phyloP scores from a whole-genome alignment of 306 rosid species.

The Cucumis hystrix region DNA sequence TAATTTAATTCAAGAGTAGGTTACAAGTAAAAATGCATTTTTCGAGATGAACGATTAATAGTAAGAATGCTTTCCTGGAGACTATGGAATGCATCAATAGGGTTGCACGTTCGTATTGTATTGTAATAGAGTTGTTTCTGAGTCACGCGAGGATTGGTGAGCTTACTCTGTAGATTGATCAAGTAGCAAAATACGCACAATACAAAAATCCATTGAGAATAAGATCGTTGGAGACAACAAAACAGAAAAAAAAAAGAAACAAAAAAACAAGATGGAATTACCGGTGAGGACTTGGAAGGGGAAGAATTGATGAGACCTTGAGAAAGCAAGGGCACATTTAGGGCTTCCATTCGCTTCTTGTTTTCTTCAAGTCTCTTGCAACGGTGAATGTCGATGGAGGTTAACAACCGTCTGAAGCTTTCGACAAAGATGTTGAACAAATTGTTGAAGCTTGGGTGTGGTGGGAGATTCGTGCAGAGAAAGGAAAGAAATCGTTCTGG shows the following conservation, averaged over 20 bases:
- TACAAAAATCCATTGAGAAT: background rate
- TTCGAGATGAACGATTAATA: background rate
- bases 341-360: slow-evolving; percentile 61
- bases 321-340: slow-evolving; percentile 49
- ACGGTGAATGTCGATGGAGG: no score
- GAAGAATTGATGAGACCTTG: slow-evolving; percentile 30
- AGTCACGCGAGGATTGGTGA: slow-evolving; percentile 22
- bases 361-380: slow-evolving; percentile 61
- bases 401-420: no score
- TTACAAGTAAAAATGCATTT: background rate
- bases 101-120: no score
- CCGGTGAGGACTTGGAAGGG: slow-evolving; percentile 24
- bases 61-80: no score
- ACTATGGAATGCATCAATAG: no score
- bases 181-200: background rate
- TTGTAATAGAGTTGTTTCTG: slow-evolving; percentile 31
- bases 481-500: no score
- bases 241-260: background rate
- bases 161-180: slow-evolving; percentile 27
- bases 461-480: no score
- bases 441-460: no score
- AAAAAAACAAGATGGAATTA: background rate
- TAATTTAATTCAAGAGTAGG: background rate
- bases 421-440: no score
- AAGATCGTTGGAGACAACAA: background rate